Evolutionary conservation across 2,329 filamentous ascomycete species (phyloP).

Genomic region (Aspergillus quadricinctus): DNA sequence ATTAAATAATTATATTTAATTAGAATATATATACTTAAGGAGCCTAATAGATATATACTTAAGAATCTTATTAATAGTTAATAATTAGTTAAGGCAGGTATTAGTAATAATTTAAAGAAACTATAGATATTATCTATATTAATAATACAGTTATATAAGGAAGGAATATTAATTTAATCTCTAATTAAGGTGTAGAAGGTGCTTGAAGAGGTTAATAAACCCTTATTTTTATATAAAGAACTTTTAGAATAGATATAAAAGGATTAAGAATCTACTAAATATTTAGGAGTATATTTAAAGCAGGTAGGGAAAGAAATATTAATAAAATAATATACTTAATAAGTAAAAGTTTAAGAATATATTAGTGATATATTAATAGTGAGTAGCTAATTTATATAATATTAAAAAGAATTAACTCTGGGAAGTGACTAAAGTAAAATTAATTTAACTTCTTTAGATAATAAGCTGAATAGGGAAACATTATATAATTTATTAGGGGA

Average conservation of each 20-base stretch:
- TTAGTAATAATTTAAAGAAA: background rate
- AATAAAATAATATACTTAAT: no score
- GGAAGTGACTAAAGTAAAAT: no score
- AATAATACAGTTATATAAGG: background rate
- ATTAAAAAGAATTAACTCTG: no score
- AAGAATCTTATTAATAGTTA: background rate
- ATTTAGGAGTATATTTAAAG: no score
- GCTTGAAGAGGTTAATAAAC: background rate
- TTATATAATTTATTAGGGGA: no score
- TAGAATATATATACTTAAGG: background rate
- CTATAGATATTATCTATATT: background rate
- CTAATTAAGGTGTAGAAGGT: background rate
- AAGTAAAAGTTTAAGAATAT: no score
- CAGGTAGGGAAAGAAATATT: no score
- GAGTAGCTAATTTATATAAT: no score
- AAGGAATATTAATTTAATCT: background rate
- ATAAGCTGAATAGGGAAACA: no score
- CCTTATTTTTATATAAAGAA: background rate
- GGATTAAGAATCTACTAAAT: no score
- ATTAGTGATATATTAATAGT: no score
- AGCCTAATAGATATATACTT: background rate
- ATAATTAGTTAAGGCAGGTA: background rate
- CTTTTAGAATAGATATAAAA: background rate
- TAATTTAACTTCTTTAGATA: no score
- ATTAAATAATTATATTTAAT: background rate